phyloP scores from a whole-genome alignment of 805 yeast genomes.

The Tetrapisispora iriomotensis region DNA sequence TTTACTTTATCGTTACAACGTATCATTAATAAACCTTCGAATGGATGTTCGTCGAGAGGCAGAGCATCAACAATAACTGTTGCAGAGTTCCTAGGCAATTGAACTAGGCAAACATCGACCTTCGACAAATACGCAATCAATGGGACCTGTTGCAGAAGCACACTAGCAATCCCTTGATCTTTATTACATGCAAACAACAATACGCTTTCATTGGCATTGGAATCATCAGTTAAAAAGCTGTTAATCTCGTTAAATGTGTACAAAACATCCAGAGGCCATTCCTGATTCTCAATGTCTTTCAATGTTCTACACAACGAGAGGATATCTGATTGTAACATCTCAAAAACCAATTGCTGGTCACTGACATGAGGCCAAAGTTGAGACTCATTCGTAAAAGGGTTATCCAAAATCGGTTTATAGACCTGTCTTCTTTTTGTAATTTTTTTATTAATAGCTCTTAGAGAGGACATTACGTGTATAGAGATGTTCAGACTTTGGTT shows the following conservation, averaged over 20 bases:
- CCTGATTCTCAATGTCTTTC: not conserved
- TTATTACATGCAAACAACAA: slow-evolving; percentile 49
- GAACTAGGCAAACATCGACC: slow-evolving; percentile 41
- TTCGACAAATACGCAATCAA: slow-evolving; percentile 36
- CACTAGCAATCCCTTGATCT: slow-evolving; percentile 38
- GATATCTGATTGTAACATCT: slow-evolving; percentile 31
- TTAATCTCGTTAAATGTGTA: slow-evolving; percentile 45
- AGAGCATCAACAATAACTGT: slow-evolving; percentile 9
- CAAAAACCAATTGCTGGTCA: slow-evolving; percentile 31
- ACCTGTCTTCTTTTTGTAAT: slow-evolving; percentile 39
- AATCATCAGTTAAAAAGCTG: slow-evolving; percentile 36
- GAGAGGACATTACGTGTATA: slow-evolving; percentile 25
- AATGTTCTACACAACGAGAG: slow-evolving; percentile 30
- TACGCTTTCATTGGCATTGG: slow-evolving; percentile 13
- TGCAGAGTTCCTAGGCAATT: slow-evolving; percentile 42
- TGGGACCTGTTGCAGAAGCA: slow-evolving; percentile 52
- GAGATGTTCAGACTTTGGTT: too few relatives aligned
- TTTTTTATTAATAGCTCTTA: slow-evolving; percentile 40
- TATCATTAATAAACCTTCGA: slow-evolving; percentile 20
- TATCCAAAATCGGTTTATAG: slow-evolving; percentile 54
- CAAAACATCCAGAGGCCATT: slow-evolving; percentile 16
- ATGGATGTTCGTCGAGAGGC: not conserved
- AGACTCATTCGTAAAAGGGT: slow-evolving; percentile 45
- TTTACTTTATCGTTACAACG: slow-evolving; percentile 16
- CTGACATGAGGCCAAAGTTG: slow-evolving; percentile 35